phyloP scores from a whole-genome alignment of 1,284 basidiomycete species.

The Austroboletus novae-zelandiae region DNA sequence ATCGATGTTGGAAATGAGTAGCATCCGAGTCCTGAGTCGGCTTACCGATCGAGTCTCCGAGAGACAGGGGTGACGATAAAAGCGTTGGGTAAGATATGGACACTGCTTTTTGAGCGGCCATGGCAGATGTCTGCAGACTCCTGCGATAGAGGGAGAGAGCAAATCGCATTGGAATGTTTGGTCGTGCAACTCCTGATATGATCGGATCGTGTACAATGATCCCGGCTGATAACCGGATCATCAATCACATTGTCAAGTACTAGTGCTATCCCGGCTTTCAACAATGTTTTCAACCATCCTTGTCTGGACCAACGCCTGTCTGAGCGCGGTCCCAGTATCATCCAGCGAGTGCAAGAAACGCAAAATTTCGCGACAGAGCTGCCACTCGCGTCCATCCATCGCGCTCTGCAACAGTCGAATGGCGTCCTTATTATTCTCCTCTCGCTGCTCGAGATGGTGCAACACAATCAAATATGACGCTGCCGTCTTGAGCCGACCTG shows the following conservation, averaged over 20 bases:
- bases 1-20: background rate
- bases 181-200: too few species aligned
- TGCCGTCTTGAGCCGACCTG: constrained; percentile 82
- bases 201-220: background rate
- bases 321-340: constrained; percentile 74
- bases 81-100: constrained; percentile 68
- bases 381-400: constrained; percentile 72
- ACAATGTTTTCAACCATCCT: constrained; percentile 18
- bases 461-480: constrained; percentile 92
- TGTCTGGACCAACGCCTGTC: constrained; percentile 52
- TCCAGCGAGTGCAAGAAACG: constrained; percentile 93
- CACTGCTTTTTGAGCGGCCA: constrained; percentile 59
- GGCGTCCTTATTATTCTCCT: constrained; percentile 77
- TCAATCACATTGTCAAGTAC: background rate
- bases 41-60: constrained; percentile 63
- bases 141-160: constrained; percentile 7
- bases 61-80: constrained; percentile 53
- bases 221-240: background rate
- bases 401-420: constrained; percentile 76
- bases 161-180: too few species aligned
- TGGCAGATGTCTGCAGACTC: constrained; percentile 30
- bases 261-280: background rate
- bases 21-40: constrained; percentile 1
- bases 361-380: constrained; percentile 82
- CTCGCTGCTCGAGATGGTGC: constrained; percentile 88